Conservation (phyloP, 306 rosid species). For the Vigna trinervia region DNA sequence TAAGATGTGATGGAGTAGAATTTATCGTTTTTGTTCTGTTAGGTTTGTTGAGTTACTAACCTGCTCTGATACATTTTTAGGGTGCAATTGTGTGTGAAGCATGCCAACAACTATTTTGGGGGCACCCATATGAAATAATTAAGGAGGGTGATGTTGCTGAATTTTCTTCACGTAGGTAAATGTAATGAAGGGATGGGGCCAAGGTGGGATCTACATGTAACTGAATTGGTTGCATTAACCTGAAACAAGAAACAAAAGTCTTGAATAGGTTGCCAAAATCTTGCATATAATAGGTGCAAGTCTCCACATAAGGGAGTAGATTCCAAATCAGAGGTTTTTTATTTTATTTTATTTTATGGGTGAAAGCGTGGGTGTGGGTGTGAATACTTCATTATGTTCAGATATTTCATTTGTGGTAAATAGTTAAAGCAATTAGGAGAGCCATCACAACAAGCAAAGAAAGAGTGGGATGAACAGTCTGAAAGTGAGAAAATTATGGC, state of each 20-base stretch:
- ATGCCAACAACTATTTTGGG: conserved; percentile 49
- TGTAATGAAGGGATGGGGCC: conserved; percentile 43
- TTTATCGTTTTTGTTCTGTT: conserved; percentile 7
- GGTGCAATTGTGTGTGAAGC: conserved; percentile 33
- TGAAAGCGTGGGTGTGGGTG: background rate
- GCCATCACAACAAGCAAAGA: conserved; percentile 4
- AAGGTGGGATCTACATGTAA: conserved; percentile 39
- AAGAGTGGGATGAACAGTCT: background rate
- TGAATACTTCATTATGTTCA: background rate
- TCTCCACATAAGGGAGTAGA: background rate
- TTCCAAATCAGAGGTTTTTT: background rate
- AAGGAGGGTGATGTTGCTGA: conserved; percentile 31
- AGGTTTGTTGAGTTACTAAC: conserved; percentile 41
- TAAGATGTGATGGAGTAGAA: background rate
- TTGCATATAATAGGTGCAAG: conserved; percentile 6
- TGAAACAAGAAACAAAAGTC: background rate
- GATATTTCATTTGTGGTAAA: conserved; percentile 1
- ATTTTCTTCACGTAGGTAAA: conserved; percentile 42
- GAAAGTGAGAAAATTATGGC: background rate
- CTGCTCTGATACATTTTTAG: conserved; percentile 25
- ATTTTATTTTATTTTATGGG: background rate
- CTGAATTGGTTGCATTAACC: conserved; percentile 39
- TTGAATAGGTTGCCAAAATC: conserved; percentile 27
- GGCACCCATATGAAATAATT: conserved; percentile 48
- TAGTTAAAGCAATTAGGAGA: conserved; percentile 22